Base-by-base conservation (phyloP, 2,329 filamentous ascomycete species). In the Ascochyta clinopodiicola region DNA sequence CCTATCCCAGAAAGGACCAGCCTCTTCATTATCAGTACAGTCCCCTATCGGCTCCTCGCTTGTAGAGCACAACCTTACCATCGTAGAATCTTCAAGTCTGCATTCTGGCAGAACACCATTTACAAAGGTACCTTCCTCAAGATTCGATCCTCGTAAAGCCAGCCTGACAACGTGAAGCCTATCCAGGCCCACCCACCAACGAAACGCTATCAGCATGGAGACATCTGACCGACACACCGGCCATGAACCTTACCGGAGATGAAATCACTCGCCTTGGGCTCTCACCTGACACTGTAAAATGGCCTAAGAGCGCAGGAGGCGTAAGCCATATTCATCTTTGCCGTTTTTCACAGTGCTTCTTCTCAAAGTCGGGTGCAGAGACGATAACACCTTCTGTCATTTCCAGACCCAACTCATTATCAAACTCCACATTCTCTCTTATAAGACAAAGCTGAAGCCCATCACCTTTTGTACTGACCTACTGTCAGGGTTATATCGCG, bases 51-150 rank as follows among this genome's bases (percentile, higher is more conserved):
- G 8, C 27, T 27, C 34, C 17, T 10, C 29, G 5, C 19, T n/a
- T 15, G 4, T 21, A 27, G 27, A 21, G 5, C 6, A 21, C 6
- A 1, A 19, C 6, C 24, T 37, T n/a, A 29, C 21, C 6, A 15
- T 19, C 9, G 4, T 32, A 52, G 40, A 21, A 27, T 53, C 25
- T 53, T 53, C 24, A 44, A 53, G 27, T 40, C 43, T n/a, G 35
- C 43, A 8, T 47, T 53, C 36, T 53, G 50, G 50, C 31, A 53
- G 21, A 25, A 53, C 13, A 46, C 43, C 15, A 35, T 36, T 7
- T 53, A 40, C 35, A 53, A 53, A 53, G 50, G 29, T 51, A 34
- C 5, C 17, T 24, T 24, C 22, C 22, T 24, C 22, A 24, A 24
- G 22, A 24, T 24, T 6, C 6, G 22, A 24, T 24, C 6, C 22